Conservation (phyloP, 75 land plant species). For the Cupressus sempervirens region DNA sequence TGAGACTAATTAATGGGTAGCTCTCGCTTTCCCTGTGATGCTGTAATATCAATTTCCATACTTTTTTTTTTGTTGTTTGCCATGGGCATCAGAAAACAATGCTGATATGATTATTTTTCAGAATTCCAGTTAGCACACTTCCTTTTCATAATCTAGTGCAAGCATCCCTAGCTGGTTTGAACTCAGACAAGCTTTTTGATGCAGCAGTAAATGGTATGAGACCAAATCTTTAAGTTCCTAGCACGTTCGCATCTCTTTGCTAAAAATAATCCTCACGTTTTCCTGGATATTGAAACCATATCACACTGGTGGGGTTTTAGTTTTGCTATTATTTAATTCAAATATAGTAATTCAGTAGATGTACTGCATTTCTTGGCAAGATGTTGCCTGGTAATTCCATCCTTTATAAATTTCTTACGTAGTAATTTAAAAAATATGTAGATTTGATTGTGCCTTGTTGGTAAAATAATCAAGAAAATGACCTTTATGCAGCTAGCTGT, state of each 20-base stretch:
- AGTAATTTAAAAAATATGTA: background rate
- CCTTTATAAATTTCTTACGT: background rate
- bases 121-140: conserved; percentile 66
- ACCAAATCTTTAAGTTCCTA: background rate
- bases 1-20: conserved; percentile 78
- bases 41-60: background rate
- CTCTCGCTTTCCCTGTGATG: background rate
- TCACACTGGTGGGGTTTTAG: background rate
- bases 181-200: conserved; percentile 65
- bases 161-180: conserved; percentile 70
- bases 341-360: background rate
- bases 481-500: conserved; percentile 54
- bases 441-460: background rate
- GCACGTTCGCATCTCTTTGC: too few species aligned
- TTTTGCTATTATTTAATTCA: background rate
- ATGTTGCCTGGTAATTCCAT: background rate
- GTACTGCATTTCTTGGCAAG: background rate
- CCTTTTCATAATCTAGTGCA: conserved; percentile 84
- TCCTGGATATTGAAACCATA: background rate
- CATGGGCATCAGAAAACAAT: background rate
- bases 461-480: background rate
- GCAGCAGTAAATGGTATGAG: conserved; percentile 90
- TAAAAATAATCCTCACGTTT: background rate
- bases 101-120: conserved; percentile 12
- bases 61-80: background rate